A percentile compares a stretch with the other conserved stretches of the same genome.
Evolutionary conservation across 441 rosid genomes (phyloP).

Genomic region (Populus hybrid): DNA sequence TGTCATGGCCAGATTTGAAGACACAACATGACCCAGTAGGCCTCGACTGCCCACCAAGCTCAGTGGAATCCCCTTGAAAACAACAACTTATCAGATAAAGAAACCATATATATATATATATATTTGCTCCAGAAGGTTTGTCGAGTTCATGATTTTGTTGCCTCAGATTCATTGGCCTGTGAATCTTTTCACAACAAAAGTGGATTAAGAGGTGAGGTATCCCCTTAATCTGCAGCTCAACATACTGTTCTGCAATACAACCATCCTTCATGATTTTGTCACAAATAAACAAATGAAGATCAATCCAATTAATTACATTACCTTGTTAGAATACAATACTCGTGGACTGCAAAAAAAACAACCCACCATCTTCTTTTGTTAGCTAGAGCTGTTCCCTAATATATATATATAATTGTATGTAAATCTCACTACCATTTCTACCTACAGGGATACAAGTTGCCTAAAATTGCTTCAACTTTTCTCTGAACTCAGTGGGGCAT

Average conservation of each 20-base stretch:
- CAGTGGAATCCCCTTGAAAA: too few relatives aligned
- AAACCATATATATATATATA: too few relatives aligned
- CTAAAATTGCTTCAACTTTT: constrained; percentile 6
- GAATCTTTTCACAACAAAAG: too few relatives aligned
- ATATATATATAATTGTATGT: neutral
- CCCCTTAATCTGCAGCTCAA: neutral
- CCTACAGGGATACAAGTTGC: neutral
- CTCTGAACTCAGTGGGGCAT: constrained; percentile 30
- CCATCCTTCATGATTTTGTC: neutral
- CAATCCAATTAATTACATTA: neutral
- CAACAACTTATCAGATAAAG: too few relatives aligned
- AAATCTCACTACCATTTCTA: neutral
- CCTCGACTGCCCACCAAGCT: too few relatives aligned
- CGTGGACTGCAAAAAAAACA: neutral
- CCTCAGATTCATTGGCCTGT: neutral
- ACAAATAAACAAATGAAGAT: neutral
- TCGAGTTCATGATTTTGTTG: neutral
- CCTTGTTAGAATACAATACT: neutral
- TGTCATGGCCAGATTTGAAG: too few relatives aligned
- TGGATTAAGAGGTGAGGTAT: too few relatives aligned
- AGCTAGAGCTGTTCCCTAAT: neutral
- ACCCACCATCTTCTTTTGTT: neutral
- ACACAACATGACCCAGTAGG: too few relatives aligned
- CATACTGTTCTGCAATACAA: neutral
- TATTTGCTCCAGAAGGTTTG: too few relatives aligned